Evolutionary conservation across 2,329 filamentous ascomycete species (phyloP), one percentile per base, ranked within the genome.

Genomic region (Neonectria ditissima): DNA sequence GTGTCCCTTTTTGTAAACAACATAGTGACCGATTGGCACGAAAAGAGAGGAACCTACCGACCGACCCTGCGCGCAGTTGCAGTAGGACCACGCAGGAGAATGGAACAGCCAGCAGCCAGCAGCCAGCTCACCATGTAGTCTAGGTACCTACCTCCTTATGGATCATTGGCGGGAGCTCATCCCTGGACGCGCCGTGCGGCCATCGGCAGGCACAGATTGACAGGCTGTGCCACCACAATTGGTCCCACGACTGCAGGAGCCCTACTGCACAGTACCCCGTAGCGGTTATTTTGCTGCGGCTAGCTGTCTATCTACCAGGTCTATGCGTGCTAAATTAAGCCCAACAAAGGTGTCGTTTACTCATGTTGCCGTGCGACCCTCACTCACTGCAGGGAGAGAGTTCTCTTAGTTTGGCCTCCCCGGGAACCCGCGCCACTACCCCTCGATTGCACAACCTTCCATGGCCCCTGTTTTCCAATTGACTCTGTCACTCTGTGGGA

Each of bases 71-170:
- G 48, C 54, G 32, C 41, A 57, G 55, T n/a, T 34, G 54, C 54
- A 58, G 45, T 43, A 18, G 54, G 50, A 34, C 54, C 18, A 50
- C 50, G 60, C 60, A 62, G 60, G 41, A 48, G 22, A 24, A 18
- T 22, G n/a, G n/a, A n/a, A n/a, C n/a, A n/a, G n/a, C n/a, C n/a
- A n/a, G n/a, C n/a, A n/a, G n/a, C n/a, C n/a, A 26, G 24, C 24
- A 26, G 24, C 24, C 24, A 26, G 24, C 24, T 26, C 24, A 6
- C 24, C 24, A 4, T 4, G 24, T 26, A 26, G n/a, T 6, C 24
- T 6, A 26, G 24, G 24, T 6, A 26, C 4, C 4, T 26, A 26
- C 24, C n/a, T n/a, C n/a, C n/a, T n/a, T n/a, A 26, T 26, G 24
- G 24, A 26, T 26, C 24, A 26, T 28, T 59, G 48, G 37, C 39